Percentiles rank a stretch among this genome's conserved stretches.
These are phyloP conservation scores for Capsella rubella DNA, from an alignment of 441 rosid species.

Conservation along the genomic window DNA sequence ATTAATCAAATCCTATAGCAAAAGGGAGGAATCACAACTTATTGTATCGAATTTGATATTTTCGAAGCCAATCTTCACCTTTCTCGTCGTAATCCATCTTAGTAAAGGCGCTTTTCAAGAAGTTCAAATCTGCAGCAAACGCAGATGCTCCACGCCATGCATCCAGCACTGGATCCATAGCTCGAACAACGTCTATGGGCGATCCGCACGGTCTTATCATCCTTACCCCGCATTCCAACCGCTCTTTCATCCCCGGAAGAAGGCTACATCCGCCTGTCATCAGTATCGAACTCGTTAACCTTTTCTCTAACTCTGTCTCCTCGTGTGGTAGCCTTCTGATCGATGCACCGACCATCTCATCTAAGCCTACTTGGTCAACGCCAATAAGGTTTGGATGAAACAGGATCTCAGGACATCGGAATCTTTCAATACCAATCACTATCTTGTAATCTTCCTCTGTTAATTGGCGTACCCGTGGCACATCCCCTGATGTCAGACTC, in stretches of 20 bases:
- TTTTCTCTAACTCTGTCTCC: constrained; percentile 58
- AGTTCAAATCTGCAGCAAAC: constrained; percentile 65
- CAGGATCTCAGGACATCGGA: constrained; percentile 86
- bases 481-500: constrained; percentile 63
- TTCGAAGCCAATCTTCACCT: constrained; percentile 94
- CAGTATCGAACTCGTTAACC: constrained; percentile 76
- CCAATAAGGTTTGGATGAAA: constrained; percentile 81
- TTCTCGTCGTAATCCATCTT: constrained; percentile 80
- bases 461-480: constrained; percentile 60
- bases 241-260: constrained; percentile 71
- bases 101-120: constrained; percentile 67
- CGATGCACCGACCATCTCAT: constrained; percentile 85
- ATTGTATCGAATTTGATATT: constrained; percentile 69
- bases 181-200: constrained; percentile 66
- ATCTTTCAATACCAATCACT: constrained; percentile 80
- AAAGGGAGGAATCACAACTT: constrained; percentile 41
- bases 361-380: constrained; percentile 85
- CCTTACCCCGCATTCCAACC: constrained; percentile 76
- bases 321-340: constrained; percentile 63
- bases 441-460: constrained; percentile 91
- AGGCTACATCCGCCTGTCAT: constrained; percentile 84
- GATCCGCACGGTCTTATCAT: constrained; percentile 87
- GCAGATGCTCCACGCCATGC: constrained; percentile 95
- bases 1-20: neutral
- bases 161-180: constrained; percentile 81